Evolutionary conservation across 2,329 filamentous ascomycete genomes (phyloP).

Genomic region (Sphaceloma murrayae): DNA sequence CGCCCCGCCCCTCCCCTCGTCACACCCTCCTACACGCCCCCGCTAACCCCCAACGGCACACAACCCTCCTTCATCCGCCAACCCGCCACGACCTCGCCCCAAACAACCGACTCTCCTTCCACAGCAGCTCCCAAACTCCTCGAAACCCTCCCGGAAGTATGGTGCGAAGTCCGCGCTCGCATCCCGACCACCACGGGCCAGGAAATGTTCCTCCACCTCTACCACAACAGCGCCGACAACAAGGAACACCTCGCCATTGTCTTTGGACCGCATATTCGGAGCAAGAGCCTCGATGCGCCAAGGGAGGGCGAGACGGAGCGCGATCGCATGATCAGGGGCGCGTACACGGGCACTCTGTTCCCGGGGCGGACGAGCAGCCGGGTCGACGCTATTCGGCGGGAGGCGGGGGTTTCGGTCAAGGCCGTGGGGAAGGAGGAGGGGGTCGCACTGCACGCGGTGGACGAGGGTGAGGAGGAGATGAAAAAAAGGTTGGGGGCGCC

Average conservation of each 20-base stretch:
- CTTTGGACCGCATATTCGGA: conserved; percentile 77
- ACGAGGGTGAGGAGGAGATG: conserved; percentile 14
- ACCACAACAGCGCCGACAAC: conserved; percentile 82
- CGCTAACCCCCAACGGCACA: conserved; percentile 32
- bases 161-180: conserved; percentile 85
- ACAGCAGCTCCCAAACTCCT: conserved; percentile 54
- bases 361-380: conserved; percentile 74
- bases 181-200: conserved; percentile 87
- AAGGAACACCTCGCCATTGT: conserved; percentile 98
- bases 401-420: conserved; percentile 28
- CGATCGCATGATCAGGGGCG: conserved; percentile 87
- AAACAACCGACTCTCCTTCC: conserved; percentile 15
- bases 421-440: conserved; percentile 23
- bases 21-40: conserved; percentile 39
- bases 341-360: conserved; percentile 79
- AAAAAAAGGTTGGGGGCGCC: conserved; percentile 40
- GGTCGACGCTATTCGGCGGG: conserved; percentile 43
- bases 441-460: conserved; percentile 27
- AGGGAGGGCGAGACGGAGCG: conserved; percentile 72
- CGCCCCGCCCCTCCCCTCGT: conserved; percentile 20
- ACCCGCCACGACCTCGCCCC: conserved; percentile 26
- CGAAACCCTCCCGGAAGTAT: conserved; percentile 68
- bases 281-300: conserved; percentile 58
- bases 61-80: conserved; percentile 23
- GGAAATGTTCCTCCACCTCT: conserved; percentile 95